A percentile compares a stretch with the other conserved stretches of the same genome.
Conservation (phyloP, 2,329 filamentous ascomycete species). For the Pseudopyrenochaeta lycopersici region DNA sequence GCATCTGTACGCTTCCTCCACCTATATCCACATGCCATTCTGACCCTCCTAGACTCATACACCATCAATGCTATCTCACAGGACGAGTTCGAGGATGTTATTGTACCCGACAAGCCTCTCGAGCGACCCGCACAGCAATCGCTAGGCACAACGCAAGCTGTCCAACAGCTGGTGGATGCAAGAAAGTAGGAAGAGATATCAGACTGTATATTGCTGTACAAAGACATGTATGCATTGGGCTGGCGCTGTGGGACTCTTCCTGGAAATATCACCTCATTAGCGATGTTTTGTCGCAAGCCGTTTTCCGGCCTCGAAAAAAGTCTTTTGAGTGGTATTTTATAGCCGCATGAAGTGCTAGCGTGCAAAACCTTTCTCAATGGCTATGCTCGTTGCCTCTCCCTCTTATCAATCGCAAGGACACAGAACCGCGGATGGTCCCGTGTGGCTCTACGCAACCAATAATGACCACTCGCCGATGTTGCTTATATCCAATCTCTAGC, state of each 20-base stretch:
- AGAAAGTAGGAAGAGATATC: slow-evolving; percentile 27
- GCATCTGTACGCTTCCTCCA: slow-evolving; percentile 72
- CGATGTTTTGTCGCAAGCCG: slow-evolving; percentile 2
- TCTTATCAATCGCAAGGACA: too few relatives aligned
- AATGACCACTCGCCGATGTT: too few relatives aligned
- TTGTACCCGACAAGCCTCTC: slow-evolving; percentile 78
- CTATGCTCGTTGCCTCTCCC: too few relatives aligned
- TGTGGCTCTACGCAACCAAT: too few relatives aligned
- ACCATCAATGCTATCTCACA: slow-evolving; percentile 89
- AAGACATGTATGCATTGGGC: slow-evolving; percentile 38
- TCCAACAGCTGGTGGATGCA: slow-evolving; percentile 42
- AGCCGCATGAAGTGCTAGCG: neutral
- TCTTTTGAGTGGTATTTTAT: neutral
- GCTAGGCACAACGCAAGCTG: slow-evolving; percentile 37
- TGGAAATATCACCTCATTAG: slow-evolving; percentile 23
- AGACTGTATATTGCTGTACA: slow-evolving; percentile 36
- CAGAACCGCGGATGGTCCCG: too few relatives aligned
- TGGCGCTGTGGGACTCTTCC: slow-evolving; percentile 33
- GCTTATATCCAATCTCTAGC: too few relatives aligned
- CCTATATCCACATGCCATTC: slow-evolving; percentile 1
- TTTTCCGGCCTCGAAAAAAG: neutral
- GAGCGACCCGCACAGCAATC: slow-evolving; percentile 50
- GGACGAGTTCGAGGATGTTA: slow-evolving; percentile 96
- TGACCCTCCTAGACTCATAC: slow-evolving; percentile 64
- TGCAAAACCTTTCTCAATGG: neutral